Base-by-base conservation (phyloP, 768 basidiomycete genomes). In the Mycena rebaudengoi region DNA sequence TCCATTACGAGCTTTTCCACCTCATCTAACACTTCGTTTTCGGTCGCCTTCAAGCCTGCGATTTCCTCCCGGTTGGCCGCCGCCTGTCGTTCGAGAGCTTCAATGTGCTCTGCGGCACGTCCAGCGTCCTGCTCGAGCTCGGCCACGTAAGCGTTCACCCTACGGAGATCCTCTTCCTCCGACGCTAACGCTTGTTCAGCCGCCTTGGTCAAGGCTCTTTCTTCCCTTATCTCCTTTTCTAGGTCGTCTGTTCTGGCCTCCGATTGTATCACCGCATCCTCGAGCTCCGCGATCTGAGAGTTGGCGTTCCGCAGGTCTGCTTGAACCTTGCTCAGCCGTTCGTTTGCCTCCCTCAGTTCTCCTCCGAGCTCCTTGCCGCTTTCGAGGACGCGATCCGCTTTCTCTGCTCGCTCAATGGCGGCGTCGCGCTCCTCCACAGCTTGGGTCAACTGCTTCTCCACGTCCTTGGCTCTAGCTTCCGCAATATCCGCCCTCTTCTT, bases 351-450 rank as follows among this genome's bases (percentile, higher is more conserved):
- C 61, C 82, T 84, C 58, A 92, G 70, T 52, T 89, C 89, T 0
- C 85, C 85, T 2, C 91, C 92, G 1, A 92, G 80, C 45, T 92
- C 92, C 64, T 84, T 83, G 35, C 85, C 89, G 54, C 79, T 85
- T 72, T 87, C 89, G 51, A 93, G 76, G 13, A 85, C 83, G 26
- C 74, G 78, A 68, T 93, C 91, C 0, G 89, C 90, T 69, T 89
- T 89, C 64, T 81, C 80, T 0, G 86, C 87, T 32, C 90, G 83
- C 52, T 88, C 87, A 10, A 81, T 74, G 0, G 88, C 86, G 14
- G 81, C 76, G 62, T 90, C 83, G 49, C 84, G 78, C 61, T 90
- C 88, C 2, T 74, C 84, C 61, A 84, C 78, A 25, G 82, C 72
- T 41, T 82, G 81, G 13, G 74, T 75, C 29, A 89, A 69, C 18